Conservation (phyloP, 1,139 yeast species). For the Diutina ranongensis region DNA sequence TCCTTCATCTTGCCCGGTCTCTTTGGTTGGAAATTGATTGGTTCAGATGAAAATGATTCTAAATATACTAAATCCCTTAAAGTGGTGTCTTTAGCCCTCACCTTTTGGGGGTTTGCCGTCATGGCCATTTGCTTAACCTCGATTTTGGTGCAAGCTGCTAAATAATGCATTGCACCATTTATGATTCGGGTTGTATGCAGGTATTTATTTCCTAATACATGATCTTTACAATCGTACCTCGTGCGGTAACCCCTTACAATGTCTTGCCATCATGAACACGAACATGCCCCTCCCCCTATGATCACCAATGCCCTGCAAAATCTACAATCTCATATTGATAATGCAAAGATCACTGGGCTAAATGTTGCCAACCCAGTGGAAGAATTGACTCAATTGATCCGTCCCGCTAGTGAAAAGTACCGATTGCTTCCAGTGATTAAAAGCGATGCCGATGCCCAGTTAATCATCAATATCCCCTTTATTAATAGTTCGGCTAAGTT, state of each 20-base stretch:
- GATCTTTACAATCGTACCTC: no score
- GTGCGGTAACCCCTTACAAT: neutral
- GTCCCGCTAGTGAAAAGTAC: conserved; percentile 27
- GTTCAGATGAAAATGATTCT: conserved; percentile 9
- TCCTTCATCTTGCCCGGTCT: conserved; percentile 49
- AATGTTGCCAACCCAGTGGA: conserved; percentile 46
- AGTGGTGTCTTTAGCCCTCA: conserved; percentile 15
- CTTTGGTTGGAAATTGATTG: conserved; percentile 41
- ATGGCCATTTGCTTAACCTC: conserved; percentile 31
- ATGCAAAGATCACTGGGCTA: conserved; percentile 49
- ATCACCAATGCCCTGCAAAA: conserved; percentile 66
- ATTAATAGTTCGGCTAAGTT: conserved; percentile 63
- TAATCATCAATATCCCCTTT: conserved; percentile 65
- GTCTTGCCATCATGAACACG: conserved; percentile 12
- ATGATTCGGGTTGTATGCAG: no score
- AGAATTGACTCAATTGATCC: conserved; percentile 44
- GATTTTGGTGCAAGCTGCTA: conserved; percentile 13
- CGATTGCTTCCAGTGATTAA: conserved; percentile 37
- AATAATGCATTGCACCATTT: no score
- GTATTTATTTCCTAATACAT: no score
- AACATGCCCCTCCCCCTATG: conserved; percentile 45
- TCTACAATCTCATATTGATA: conserved; percentile 49
- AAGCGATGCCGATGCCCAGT: conserved; percentile 76
- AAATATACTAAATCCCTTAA: neutral
- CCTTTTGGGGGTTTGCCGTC: conserved; percentile 31